A percentile compares a stretch with the other conserved stretches of the same genome.
phyloP scores from a whole-genome alignment of 2,329 filamentous ascomycete genomes.

The Alternaria alternata region DNA sequence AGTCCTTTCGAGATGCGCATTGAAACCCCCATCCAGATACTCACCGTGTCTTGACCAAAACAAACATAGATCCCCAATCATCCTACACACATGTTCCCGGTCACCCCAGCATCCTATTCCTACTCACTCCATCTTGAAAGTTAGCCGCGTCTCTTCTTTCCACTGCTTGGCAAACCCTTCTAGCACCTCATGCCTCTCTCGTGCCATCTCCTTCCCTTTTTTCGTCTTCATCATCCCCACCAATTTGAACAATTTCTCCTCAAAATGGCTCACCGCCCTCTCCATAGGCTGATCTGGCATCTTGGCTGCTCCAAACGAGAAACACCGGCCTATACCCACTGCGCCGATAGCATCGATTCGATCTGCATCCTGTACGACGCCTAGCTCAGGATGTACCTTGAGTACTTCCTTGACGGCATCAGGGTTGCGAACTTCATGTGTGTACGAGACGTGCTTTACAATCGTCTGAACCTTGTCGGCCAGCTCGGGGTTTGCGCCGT shows the following conservation, averaged over 20 bases:
- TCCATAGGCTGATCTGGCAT: slow-evolving; percentile 35
- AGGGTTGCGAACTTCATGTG: slow-evolving; percentile 73
- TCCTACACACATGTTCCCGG: no score
- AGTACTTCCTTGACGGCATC: slow-evolving; percentile 68
- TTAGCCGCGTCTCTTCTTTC: slow-evolving; percentile 21
- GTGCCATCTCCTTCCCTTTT: slow-evolving; percentile 32
- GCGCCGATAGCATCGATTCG: slow-evolving; percentile 90
- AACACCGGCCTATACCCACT: slow-evolving; percentile 80
- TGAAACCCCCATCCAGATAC: no score
- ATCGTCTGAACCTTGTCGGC: slow-evolving; percentile 74
- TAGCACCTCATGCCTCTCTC: slow-evolving; percentile 22
- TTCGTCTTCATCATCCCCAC: slow-evolving; percentile 49
- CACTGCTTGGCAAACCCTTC: slow-evolving; percentile 27
- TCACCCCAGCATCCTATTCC: no score
- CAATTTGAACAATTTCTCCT: slow-evolving; percentile 46
- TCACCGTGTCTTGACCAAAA: no score
- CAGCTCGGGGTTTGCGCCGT: slow-evolving; percentile 65
- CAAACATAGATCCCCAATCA: no score
- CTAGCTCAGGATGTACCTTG: slow-evolving; percentile 73
- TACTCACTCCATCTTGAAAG: slow-evolving; percentile 21
- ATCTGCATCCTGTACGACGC: slow-evolving; percentile 90
- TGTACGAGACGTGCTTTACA: slow-evolving; percentile 80
- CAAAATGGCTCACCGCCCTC: slow-evolving; percentile 46
- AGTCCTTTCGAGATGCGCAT: no score
- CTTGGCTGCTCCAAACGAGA: slow-evolving; percentile 73